These are phyloP conservation scores for Naegleria fowleri DNA, from an alignment of 208 protist genomes.

Conservation along the genomic window DNA sequence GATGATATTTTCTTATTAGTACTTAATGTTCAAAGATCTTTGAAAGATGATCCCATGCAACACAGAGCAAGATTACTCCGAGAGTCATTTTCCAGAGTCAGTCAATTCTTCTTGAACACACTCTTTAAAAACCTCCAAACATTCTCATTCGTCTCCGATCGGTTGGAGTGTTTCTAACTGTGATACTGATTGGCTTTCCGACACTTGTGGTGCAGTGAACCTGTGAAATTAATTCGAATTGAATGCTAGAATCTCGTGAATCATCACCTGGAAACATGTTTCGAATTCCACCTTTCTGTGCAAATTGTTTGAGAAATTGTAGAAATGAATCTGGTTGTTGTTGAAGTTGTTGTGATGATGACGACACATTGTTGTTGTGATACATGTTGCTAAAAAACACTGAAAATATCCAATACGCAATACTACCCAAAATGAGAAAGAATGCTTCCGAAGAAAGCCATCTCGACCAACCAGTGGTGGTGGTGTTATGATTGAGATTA, in stretches of 20 bases:
- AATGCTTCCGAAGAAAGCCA: neutral
- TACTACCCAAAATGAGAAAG: neutral
- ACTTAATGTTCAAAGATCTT: too few relatives aligned
- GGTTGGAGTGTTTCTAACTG: conserved; percentile 14
- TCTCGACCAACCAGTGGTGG: neutral
- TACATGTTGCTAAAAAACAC: neutral
- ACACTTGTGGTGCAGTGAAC: conserved; percentile 21
- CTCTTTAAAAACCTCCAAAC: conserved; percentile 20
- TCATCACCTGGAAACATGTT: conserved; percentile 14
- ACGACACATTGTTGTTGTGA: neutral
- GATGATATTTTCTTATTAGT: too few relatives aligned
- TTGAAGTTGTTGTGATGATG: neutral
- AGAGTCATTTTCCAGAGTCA: too few relatives aligned
- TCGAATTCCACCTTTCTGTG: neutral
- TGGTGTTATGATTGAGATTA: too few relatives aligned
- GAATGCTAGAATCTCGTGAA: conserved; percentile 2
- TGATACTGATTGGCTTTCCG: conserved; percentile 13
- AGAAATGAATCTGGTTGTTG: neutral
- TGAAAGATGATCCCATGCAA: too few relatives aligned
- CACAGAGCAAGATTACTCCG: too few relatives aligned
- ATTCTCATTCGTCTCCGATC: conserved; percentile 25
- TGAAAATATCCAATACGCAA: neutral
- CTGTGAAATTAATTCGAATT: conserved; percentile 29
- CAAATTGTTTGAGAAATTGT: neutral
- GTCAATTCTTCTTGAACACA: too few relatives aligned